A percentile compares a stretch with the other conserved stretches of the same genome.
phyloP scores from a whole-genome alignment of 139 green algal species.

The Haematococcus sp. region DNA sequence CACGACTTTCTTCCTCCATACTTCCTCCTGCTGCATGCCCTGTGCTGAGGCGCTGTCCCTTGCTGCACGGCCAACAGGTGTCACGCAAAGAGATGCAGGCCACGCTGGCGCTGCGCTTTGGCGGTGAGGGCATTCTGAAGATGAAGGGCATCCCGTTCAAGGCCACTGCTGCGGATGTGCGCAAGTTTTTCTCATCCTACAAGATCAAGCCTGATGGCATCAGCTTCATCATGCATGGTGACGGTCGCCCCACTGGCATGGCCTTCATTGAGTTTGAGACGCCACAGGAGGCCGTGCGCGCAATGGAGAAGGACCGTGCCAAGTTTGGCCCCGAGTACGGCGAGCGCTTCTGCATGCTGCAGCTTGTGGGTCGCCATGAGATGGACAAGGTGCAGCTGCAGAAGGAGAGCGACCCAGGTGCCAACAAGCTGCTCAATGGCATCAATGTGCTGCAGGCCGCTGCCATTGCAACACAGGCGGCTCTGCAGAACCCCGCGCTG shows the following conservation, averaged over 20 bases:
- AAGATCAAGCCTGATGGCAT: conserved; percentile 70
- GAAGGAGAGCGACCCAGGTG: conserved; percentile 32
- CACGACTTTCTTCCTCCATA: too few relatives aligned
- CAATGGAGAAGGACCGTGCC: conserved; percentile 70
- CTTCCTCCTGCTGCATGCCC: neutral
- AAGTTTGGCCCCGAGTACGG: conserved; percentile 71
- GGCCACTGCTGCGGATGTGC: conserved; percentile 43
- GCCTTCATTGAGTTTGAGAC: conserved; percentile 89
- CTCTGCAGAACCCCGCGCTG: conserved; percentile 32
- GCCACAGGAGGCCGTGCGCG: conserved; percentile 59
- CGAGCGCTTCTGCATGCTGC: conserved; percentile 75
- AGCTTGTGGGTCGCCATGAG: conserved; percentile 64
- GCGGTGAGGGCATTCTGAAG: conserved; percentile 69
- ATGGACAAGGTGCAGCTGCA: conserved; percentile 67
- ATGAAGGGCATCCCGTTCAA: conserved; percentile 76
- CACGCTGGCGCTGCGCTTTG: conserved; percentile 61
- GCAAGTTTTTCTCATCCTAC: conserved; percentile 58
- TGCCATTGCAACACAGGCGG: conserved; percentile 36
- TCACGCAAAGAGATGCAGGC: conserved; percentile 69
- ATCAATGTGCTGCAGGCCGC: conserved; percentile 47
- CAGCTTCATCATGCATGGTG: conserved; percentile 71
- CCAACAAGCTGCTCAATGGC: conserved; percentile 40
- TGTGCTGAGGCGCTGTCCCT: too few relatives aligned
- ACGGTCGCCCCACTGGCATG: conserved; percentile 76
- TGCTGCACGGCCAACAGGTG: too few relatives aligned